Conservation (phyloP, 495 filamentous ascomycete species). For the Trichoderma parareesei region DNA sequence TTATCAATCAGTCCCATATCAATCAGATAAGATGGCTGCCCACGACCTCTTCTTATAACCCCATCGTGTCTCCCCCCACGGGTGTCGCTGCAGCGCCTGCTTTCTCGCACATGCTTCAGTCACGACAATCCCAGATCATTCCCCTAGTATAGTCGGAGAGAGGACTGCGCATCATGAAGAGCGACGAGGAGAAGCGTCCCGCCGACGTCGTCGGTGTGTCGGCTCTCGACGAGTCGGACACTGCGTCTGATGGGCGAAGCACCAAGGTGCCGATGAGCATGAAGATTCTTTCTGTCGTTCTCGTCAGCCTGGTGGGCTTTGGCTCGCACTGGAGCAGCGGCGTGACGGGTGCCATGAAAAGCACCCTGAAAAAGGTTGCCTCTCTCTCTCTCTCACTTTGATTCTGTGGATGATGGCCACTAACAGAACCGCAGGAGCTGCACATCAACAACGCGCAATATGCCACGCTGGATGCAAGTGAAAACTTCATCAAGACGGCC, state of each 20-base stretch:
- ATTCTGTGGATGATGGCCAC: background rate
- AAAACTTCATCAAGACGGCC: constrained; percentile 39
- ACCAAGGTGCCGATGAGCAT: background rate
- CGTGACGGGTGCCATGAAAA: constrained; percentile 1
- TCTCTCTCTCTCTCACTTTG: background rate
- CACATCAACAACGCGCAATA: constrained; percentile 29
- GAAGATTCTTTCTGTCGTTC: background rate
- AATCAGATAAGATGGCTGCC: constrained; percentile 1
- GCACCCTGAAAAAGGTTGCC: background rate
- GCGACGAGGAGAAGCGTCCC: background rate
- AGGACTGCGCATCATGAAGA: background rate
- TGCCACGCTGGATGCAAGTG: constrained; percentile 36
- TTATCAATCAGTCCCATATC: background rate
- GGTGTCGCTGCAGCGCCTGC: background rate
- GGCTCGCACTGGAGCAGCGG: constrained; percentile 4
- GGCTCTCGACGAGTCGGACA: background rate
- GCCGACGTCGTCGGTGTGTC: background rate
- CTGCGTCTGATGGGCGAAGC: background rate
- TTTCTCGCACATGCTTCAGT: background rate
- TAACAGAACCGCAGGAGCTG: constrained; percentile 27
- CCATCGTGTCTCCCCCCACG: background rate
- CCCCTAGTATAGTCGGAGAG: background rate
- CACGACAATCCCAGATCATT: background rate
- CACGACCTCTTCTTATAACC: no score
- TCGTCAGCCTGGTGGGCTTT: background rate